Evolutionary conservation across 1,284 basidiomycete species (phyloP).

Genomic region (Puccinia coronata): DNA sequence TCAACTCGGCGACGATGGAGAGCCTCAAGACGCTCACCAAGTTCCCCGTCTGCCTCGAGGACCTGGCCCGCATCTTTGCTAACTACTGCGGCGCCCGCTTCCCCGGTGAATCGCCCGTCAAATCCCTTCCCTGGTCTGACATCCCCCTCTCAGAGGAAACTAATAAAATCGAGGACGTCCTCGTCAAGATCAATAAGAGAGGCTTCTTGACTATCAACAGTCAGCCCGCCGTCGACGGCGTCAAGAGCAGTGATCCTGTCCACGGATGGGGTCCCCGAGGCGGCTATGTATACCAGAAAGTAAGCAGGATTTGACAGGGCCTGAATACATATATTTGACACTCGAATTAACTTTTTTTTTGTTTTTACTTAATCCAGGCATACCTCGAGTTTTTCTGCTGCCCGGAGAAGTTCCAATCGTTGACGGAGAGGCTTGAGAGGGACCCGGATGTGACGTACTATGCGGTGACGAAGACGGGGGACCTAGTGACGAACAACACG

Average conservation of each 20-base stretch:
- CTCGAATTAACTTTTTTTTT: too few species aligned
- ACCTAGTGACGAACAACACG: constrained; percentile 86
- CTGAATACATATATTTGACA: background rate
- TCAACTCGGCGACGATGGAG: constrained; percentile 66
- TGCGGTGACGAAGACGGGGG: constrained; percentile 75
- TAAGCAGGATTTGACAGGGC: constrained; percentile 47
- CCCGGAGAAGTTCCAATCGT: constrained; percentile 70
- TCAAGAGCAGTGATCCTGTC: constrained; percentile 68
- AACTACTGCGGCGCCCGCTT: constrained; percentile 67
- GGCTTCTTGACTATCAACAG: constrained; percentile 98
- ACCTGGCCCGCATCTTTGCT: constrained; percentile 52
- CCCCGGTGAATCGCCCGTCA: constrained; percentile 55
- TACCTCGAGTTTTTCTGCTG: constrained; percentile 96
- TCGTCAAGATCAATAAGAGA: constrained; percentile 80
- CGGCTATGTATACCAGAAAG: constrained; percentile 71
- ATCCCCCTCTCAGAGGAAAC: constrained; percentile 82
- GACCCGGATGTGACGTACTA: constrained; percentile 94
- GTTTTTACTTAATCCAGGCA: constrained; percentile 65
- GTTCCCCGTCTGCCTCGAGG: constrained; percentile 65
- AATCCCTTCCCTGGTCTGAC: constrained; percentile 93
- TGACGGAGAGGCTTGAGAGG: constrained; percentile 81
- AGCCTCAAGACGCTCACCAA: constrained; percentile 76
- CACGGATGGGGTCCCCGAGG: constrained; percentile 62
- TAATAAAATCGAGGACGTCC: constrained; percentile 73
- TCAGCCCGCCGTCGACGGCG: constrained; percentile 95